Evolutionary conservation across 202 grass and related monocot genomes (phyloP), one percentile per base, ranked within the genome.

Genomic region (Eragrostis tef): DNA sequence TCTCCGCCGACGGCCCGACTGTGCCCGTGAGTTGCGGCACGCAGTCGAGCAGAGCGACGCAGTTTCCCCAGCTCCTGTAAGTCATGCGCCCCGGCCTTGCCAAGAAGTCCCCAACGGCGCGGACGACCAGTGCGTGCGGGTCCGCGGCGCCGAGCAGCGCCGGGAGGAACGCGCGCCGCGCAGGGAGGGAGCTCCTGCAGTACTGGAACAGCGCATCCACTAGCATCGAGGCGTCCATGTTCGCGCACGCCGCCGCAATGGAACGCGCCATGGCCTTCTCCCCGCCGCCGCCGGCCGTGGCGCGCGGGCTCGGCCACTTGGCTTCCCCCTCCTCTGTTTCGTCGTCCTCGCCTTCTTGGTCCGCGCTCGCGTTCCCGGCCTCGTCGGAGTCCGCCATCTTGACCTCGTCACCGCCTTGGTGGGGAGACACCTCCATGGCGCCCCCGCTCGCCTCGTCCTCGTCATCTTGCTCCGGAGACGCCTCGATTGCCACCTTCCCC

Each of bases 61-160:
- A 83, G 86, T 48, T 88, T 2, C 22, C 19, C 86, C 86, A 88
- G 39, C 58, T 44, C 48, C 16, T 49, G 86, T 64, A 36, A 41
- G n/a, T n/a, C 67, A 43, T 83, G 72, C 48, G 70, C 64, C 6
- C 54, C 20, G 73, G 0, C 0, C 54, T 52, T 42, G 64, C 73
- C 69, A 82, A 21, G 54, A 80, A 75, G 20, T 46, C 89, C 34
- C 79, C 78, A 27, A 91, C 64, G 56, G 75, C 86, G 16, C 80
- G 54, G 69, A 91, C 52, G 54, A 88, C 62, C 9, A 88, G 75
- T 7, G 80, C 84, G 51, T 77, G 83, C 0, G 89, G 86, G 57
- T 91, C 83, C n/a, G 79, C 53, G 48, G 83, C 57, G 69, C 56
- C 20, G 31, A 81, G 83, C 54, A 91, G 66, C 22, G 86, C 79